A percentile compares a stretch with the other conserved stretches of the same genome.
phyloP scores from a whole-genome alignment of 345 rosid species.

The Mangifera indica region DNA sequence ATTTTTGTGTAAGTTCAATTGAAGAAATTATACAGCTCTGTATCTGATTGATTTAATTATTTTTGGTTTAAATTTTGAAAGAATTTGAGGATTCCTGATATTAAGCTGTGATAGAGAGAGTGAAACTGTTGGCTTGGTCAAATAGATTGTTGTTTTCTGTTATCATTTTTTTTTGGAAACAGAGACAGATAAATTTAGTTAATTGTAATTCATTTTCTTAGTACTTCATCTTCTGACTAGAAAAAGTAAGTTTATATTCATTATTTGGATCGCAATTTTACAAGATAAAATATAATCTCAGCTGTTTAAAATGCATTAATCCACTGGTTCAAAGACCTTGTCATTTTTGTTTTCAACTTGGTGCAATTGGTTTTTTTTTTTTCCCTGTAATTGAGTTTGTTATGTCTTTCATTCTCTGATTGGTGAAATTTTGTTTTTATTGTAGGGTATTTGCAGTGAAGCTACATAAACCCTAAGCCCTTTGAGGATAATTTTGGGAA shows the following conservation, averaged over 20 bases:
- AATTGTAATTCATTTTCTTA: background rate
- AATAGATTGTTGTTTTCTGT: background rate
- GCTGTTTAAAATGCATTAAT: background rate
- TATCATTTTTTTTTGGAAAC: conserved; percentile 6
- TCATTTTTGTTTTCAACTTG: background rate
- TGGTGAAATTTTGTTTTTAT: background rate
- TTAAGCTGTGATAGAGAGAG: background rate
- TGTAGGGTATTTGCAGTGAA: background rate
- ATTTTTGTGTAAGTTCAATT: background rate
- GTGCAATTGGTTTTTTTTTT: background rate
- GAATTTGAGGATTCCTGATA: background rate
- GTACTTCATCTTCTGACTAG: background rate
- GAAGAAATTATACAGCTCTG: background rate
- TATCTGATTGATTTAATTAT: background rate
- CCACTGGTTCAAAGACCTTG: background rate
- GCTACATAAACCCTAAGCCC: conserved; percentile 1
- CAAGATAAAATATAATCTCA: too few species aligned
- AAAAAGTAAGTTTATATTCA: background rate
- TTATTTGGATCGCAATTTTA: background rate
- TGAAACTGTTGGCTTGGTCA: background rate
- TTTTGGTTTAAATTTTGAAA: background rate
- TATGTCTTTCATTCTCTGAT: background rate
- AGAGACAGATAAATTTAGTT: background rate
- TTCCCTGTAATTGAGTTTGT: background rate
- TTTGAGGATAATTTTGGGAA: background rate